Base-by-base conservation (phyloP, 2,329 filamentous ascomycete genomes). In the Penicillium brasilianum region DNA sequence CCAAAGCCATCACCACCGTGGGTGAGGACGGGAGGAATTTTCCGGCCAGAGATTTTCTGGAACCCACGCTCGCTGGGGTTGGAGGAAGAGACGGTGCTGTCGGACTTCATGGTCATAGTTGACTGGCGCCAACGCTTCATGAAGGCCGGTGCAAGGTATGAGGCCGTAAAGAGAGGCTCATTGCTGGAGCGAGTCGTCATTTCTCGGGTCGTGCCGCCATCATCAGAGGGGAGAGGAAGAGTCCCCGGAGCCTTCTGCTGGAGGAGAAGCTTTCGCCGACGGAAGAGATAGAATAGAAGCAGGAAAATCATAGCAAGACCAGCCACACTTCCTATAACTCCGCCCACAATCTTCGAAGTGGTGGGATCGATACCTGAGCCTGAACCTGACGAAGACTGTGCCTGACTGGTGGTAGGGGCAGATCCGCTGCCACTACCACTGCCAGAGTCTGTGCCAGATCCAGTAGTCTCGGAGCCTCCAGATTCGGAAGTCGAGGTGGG, bases 321-420 rank as follows among this genome's bases (percentile, higher is more conserved):
- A 36, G 85, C 85, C 53, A 87, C 80, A 49, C 86, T 86, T 16
- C 87, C 87, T 28, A 89, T 80, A n/a, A 88, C 84, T 50, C 85
- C 86, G 8, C 87, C 87, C 20, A 87, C 85, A 3, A 88, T 82
- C 60, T 81, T 81, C 16, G 82, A 81, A 25, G 83, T 85, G 48
- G 78, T 74, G 34, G 71, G 70, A 46, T 72, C 69, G 32, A 63
- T 69, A 20, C 67, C 46, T 9, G 63, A 60, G 20, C 61, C 63
- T 3, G 68, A 64, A n/a, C 57, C 60, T 6, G 63, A 65, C 1
- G 58, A 43, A 5, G 63, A 62, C 5, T 63, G 46, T n/a, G 64
- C 28, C n/a, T 57, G 54, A 30, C 48, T 67, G 13, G 63, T 52
- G 14, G 62, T 61, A 20, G 63, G 55, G 5, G 58, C 52, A 4